Conservation (phyloP, 1,284 basidiomycete genomes). For the Leccinum colubrinum region DNA sequence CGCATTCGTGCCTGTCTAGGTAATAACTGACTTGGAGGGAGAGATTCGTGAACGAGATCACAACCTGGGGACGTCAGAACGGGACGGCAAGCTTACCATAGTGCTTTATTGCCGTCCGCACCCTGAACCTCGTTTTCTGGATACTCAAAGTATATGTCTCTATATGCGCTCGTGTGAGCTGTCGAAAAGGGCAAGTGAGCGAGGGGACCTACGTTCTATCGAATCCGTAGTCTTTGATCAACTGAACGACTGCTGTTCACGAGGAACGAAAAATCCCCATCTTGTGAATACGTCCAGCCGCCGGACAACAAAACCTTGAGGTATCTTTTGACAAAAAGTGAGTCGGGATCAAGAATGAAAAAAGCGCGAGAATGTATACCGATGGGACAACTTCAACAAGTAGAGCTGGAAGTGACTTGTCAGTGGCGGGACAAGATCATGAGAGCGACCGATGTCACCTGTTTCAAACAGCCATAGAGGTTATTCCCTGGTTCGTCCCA, state of each 20-base stretch:
- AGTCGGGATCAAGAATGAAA: background rate
- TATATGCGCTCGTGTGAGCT: slow-evolving; percentile 18
- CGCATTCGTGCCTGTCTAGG: too few species aligned
- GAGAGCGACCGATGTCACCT: too few species aligned
- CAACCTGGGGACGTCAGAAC: too few species aligned
- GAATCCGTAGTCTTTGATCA: slow-evolving; percentile 86
- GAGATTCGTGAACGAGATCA: too few species aligned
- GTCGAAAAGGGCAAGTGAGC: background rate
- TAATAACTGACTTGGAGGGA: too few species aligned
- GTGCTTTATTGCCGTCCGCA: too few species aligned
- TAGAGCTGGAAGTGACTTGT: too few species aligned
- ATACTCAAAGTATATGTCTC: slow-evolving; percentile 73
- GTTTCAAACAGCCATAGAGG: too few species aligned
- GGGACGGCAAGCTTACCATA: too few species aligned
- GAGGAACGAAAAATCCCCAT: slow-evolving; percentile 64
- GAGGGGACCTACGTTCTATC: slow-evolving; percentile 68
- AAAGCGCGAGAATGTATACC: background rate
- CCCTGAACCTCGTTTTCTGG: slow-evolving; percentile 50
- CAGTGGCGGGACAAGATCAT: too few species aligned
- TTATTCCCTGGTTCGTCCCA: too few species aligned
- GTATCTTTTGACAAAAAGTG: slow-evolving; percentile 44
- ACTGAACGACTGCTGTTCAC: slow-evolving; percentile 52
- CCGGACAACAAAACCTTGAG: slow-evolving; percentile 79
- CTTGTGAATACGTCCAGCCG: slow-evolving; percentile 72
- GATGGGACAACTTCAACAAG: too few species aligned